phyloP scores from a whole-genome alignment of 306 rosid species.

The Quercus variabilis region DNA sequence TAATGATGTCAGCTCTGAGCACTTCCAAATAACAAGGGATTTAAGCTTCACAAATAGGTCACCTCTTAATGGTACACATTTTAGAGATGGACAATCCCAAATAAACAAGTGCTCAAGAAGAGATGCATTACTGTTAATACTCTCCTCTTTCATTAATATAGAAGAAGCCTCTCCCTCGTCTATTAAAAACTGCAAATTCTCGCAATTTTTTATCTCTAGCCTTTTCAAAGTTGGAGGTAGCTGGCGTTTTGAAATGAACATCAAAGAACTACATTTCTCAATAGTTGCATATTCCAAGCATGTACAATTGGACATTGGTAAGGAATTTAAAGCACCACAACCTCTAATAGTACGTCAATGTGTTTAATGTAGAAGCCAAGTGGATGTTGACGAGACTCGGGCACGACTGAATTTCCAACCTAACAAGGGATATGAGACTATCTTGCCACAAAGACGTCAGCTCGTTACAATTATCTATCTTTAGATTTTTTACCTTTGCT shows the following conservation, averaged over 20 bases:
- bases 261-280: background rate
- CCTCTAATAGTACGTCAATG: too few relatives aligned
- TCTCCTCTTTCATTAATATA: background rate
- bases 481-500: background rate
- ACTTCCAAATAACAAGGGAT: too few relatives aligned
- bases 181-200: background rate
- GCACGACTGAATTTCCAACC: too few relatives aligned
- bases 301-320: background rate
- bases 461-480: background rate
- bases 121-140: background rate
- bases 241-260: background rate
- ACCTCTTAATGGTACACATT: background rate
- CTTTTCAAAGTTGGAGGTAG: conserved; percentile 7
- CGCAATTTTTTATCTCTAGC: background rate
- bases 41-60: too few relatives aligned
- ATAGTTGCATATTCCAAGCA: background rate
- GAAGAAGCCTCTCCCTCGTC: background rate
- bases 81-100: fast-evolving
- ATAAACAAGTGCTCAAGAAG: background rate
- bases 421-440: too few relatives aligned
- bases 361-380: too few relatives aligned
- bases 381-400: too few relatives aligned
- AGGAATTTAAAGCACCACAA: background rate
- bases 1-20: background rate
- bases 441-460: background rate